Base-by-base conservation (phyloP, 2,329 filamentous ascomycete species). In the Epichloe sibirici region DNA sequence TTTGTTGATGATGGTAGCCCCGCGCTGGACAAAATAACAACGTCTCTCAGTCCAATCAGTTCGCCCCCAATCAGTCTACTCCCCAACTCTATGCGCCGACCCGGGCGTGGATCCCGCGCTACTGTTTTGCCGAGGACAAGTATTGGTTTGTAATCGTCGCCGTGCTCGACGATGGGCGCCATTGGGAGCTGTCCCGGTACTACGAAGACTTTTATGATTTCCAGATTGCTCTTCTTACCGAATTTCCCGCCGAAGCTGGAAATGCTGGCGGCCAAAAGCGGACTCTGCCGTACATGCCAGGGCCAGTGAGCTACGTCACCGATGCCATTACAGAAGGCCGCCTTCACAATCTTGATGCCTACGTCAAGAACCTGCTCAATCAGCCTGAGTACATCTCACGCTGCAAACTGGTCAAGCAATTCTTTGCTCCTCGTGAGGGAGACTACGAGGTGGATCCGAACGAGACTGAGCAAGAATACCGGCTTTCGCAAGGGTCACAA, bases 131-230 rank as follows among this genome's bases (percentile, higher is more conserved):
- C 55, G 91, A 97, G 65, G 90, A 96, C 61, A 96, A 96, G 67
- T 97, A 97, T 69, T 97, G 93, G 89, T 98, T 97, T 64, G 88
- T 96, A 51, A 91, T 98, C 54, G 90, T 96, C 67, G 89, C 88
- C 25, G 79, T 85, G 61, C 81, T 97, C 68, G 89, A 95, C 63
- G 90, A 97, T 65, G 90, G 90, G 47, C 80, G 88, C 46, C 85
- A 88, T 64, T 97, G 90, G 90, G 90, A 96, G 65, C 73, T 98
- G 48, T 91, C 89, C 40, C 83, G 93, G 57, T 93, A 95, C 64
- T 98, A 98, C 64, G 90, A 97, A 67, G 93, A 97, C 71, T 98
- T 98, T 65, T 98, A 97, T 71, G 93, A 97, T 68, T 91, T 97
- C 67, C 93, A 98, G 67, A 97, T 97, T 64, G 88, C 90, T 35